Base-by-base conservation (phyloP, 2,329 filamentous ascomycete species). In the Penicillium italicum region DNA sequence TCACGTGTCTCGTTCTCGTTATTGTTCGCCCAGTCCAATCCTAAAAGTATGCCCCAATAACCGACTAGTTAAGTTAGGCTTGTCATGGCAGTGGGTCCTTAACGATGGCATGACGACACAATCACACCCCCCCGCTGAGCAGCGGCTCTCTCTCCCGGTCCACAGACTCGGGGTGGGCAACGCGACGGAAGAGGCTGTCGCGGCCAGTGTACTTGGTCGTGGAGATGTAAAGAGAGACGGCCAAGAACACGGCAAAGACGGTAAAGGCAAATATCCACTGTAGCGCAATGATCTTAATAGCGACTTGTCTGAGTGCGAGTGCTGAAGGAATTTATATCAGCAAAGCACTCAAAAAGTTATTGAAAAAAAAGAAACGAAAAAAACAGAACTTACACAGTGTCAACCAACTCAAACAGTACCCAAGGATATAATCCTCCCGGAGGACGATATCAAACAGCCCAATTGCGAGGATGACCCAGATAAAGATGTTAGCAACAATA, bases 241-340 rank as follows among this genome's bases (percentile, higher is more conserved):
- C 72, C 70, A 94, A 88, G 50, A 95, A 82, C 26, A 89, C 70
- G 0, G 80, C 83, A 80, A 93, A 91, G 71, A 96, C 91, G 59
- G 85, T 79, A 68, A 95, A 94, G 33, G 91, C 89, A 71, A 96
- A 96, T 74, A 95, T 93, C 91, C 91, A 96, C 76, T 96, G 91
- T 61, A 96, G 79, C 7, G 90, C 89, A 62, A 95, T 80, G 56
- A 87, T 74, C 70, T 91, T 85, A 66, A 82, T 80, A 48, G 85
- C 77, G 76, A 95, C 86, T 72, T 96, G 91, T 14, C 85, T 82
- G 16, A 94, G 84, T 12, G 89, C 90, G 40, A 95, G 84, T 18
- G 80, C 82, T 83, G 55, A 42, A 33, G 14, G 10, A 28, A 31
- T 40, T 10, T 33, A 45, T 45, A 28, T 57, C 24, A 55, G 53